These are phyloP conservation scores for Sequoia sempervirens DNA, from an alignment of 75 land plant genomes.

Conservation along the genomic window DNA sequence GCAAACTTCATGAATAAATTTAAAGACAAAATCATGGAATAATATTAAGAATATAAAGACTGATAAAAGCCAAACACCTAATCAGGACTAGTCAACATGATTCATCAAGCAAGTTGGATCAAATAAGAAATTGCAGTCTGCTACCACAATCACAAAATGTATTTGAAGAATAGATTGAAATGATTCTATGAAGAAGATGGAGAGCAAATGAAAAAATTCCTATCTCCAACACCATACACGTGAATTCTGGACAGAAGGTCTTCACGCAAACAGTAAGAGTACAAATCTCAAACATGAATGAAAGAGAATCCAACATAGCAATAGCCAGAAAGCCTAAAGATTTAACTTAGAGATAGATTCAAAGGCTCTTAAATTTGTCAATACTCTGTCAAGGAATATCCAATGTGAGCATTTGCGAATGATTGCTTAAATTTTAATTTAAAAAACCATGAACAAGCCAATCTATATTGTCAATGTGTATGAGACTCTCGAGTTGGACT, in stretches of 20 bases:
- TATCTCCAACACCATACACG: background rate
- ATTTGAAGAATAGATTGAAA: background rate
- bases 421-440: background rate
- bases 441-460: background rate
- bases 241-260: background rate
- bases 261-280: background rate
- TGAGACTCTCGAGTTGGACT: background rate
- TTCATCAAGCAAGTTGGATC: too few relatives aligned
- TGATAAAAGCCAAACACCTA: too few relatives aligned
- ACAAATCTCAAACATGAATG: background rate
- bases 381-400: background rate
- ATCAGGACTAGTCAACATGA: too few relatives aligned
- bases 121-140: too few relatives aligned
- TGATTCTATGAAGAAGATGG: background rate
- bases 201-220: background rate
- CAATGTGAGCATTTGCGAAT: background rate
- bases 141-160: too few relatives aligned
- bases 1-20: too few relatives aligned
- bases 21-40: too few relatives aligned
- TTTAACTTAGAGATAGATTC: background rate
- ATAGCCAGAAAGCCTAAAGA: background rate
- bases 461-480: background rate
- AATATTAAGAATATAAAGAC: too few relatives aligned
- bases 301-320: background rate
- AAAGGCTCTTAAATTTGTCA: background rate